These are phyloP conservation scores for Tetracladium marchalianum DNA, from an alignment of 495 filamentous ascomycete species.

Conservation along the genomic window DNA sequence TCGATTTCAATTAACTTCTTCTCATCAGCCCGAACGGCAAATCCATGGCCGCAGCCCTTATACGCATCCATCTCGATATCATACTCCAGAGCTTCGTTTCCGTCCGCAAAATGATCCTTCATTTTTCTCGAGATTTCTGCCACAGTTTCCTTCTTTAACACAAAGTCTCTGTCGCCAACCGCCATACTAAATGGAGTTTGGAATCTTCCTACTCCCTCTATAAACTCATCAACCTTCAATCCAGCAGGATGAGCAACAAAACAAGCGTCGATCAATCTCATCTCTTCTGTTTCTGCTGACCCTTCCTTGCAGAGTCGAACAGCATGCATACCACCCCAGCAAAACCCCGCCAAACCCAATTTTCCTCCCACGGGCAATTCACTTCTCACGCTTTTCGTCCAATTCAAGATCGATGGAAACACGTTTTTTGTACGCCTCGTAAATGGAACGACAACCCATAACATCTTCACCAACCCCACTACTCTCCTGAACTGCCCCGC, in stretches of 20 bases:
- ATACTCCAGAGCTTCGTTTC: constrained; percentile 17
- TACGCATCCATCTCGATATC: constrained; percentile 1
- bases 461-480: background rate
- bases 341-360: constrained; percentile 2
- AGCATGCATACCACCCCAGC: constrained; percentile 3
- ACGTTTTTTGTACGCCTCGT: background rate
- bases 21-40: background rate
- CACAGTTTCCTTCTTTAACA: constrained; percentile 17
- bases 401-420: background rate
- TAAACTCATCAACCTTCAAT: background rate
- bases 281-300: constrained; percentile 17
- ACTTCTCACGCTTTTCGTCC: background rate
- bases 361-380: background rate
- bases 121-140: constrained; percentile 17
- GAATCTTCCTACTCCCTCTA: constrained; percentile 18
- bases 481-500: background rate
- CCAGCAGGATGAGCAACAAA: constrained; percentile 7
- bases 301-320: constrained; percentile 7
- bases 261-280: constrained; percentile 21
- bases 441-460: constrained; percentile 1
- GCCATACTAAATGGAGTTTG: constrained; percentile 21
- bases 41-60: background rate
- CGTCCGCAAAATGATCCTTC: constrained; percentile 14
- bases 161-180: constrained; percentile 17
- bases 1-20: background rate